A percentile compares a stretch with the other conserved stretches of the same genome.
phyloP scores from a whole-genome alignment of 2,329 filamentous ascomycete genomes.

The Sporothrix humicola region DNA sequence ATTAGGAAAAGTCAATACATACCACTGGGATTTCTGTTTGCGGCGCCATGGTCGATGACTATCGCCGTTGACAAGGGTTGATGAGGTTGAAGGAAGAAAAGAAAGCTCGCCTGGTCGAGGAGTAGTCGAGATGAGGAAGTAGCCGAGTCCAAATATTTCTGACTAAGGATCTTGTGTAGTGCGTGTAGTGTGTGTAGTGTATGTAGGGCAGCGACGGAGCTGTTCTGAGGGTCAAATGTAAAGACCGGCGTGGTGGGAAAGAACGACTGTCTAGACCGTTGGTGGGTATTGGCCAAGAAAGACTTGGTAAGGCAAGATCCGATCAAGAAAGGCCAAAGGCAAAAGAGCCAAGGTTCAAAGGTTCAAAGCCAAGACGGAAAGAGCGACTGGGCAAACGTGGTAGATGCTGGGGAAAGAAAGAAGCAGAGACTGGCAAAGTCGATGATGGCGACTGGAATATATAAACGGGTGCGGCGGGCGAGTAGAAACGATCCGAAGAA shows the following conservation, averaged over 20 bases:
- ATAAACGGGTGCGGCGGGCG: constrained; percentile 14
- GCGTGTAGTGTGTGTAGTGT: neutral
- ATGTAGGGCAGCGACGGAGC: neutral
- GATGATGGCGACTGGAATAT: constrained; percentile 10
- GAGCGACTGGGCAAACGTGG: neutral
- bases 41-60: constrained; percentile 40
- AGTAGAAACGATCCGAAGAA: neutral
- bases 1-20: constrained; percentile 29
- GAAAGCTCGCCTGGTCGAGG: neutral
- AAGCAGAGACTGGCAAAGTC: constrained; percentile 14
- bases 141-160: neutral
- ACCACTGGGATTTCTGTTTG: constrained; percentile 43
- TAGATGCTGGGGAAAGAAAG: neutral
- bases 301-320: neutral
- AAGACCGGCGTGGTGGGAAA: neutral
- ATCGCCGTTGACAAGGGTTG: neutral
- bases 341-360: neutral
- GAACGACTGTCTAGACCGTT: neutral
- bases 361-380: constrained; percentile 22
- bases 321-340: neutral
- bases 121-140: neutral
- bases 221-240: no score
- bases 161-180: constrained; percentile 9
- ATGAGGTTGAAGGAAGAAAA: neutral
- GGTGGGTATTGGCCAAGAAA: neutral